Percentiles rank a stretch among this genome's conserved stretches.
Evolutionary conservation across 2,329 filamentous ascomycete genomes (phyloP).

Genomic region (Cadophora malorum): DNA sequence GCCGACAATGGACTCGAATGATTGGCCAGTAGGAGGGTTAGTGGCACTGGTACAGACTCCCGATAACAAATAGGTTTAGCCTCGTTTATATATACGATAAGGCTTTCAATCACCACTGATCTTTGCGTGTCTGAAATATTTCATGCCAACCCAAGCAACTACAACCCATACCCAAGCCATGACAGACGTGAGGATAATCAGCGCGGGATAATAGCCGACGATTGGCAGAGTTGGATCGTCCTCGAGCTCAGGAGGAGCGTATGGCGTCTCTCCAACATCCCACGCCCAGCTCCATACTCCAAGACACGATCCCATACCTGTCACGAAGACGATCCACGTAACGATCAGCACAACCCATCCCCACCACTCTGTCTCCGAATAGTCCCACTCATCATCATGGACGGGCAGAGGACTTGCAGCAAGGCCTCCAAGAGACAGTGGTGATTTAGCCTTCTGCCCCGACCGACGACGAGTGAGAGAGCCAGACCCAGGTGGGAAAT

Average conservation of each 20-base stretch:
- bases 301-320: conserved; percentile 94
- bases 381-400: conserved; percentile 75
- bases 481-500: conserved; percentile 56
- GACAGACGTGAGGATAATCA: conserved; percentile 90
- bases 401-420: conserved; percentile 54
- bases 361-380: conserved; percentile 96
- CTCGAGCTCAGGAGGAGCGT: conserved; percentile 92
- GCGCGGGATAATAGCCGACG: conserved; percentile 93
- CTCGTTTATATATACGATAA: conserved; percentile 8
- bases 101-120: conserved; percentile 57
- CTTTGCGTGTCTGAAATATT: conserved; percentile 97
- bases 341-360: conserved; percentile 90
- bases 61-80: background rate
- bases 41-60: conserved; percentile 7
- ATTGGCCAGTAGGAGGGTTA: background rate
- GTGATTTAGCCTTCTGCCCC: conserved; percentile 57
- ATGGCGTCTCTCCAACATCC: conserved; percentile 96
- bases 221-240: conserved; percentile 95
- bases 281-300: conserved; percentile 98
- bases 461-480: conserved; percentile 45
- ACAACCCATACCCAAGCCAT: conserved; percentile 99
- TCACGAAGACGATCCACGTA: conserved; percentile 95
- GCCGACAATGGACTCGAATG: conserved; percentile 3
- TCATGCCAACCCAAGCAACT: conserved; percentile 98
- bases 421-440: conserved; percentile 61